A percentile compares a stretch with the other conserved stretches of the same genome.
These are phyloP conservation scores for Entomortierella beljakovae DNA, from an alignment of 192 early-diverging fungal species.

Conservation along the genomic window DNA sequence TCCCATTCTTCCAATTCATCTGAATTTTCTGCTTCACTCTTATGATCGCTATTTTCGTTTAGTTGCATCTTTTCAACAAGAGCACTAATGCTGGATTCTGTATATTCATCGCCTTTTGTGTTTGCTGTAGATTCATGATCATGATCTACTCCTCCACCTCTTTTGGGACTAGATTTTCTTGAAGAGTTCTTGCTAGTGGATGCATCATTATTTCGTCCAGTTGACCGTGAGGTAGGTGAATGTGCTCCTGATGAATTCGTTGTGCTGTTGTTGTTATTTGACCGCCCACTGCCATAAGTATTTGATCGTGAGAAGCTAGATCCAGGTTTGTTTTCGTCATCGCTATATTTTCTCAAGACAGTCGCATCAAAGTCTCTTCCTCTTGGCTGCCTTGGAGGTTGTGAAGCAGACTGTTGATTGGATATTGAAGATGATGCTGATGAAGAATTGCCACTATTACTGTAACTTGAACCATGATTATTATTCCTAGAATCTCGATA, in stretches of 20 bases:
- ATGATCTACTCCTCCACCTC: neutral
- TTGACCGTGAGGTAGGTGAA: neutral
- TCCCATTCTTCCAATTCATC: slow-evolving; percentile 52
- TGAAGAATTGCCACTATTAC: slow-evolving; percentile 9
- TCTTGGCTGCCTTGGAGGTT: slow-evolving; percentile 27
- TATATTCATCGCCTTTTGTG: neutral
- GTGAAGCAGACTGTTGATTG: slow-evolving; percentile 1
- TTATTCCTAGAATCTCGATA: slow-evolving; percentile 1
- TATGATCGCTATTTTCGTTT: neutral
- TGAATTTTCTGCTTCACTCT: slow-evolving; percentile 13
- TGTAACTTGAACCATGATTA: neutral
- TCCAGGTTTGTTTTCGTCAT: slow-evolving; percentile 33
- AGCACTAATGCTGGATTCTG: neutral
- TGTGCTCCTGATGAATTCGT: neutral
- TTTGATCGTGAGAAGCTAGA: slow-evolving; percentile 34
- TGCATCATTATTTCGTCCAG: neutral
- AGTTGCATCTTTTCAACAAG: slow-evolving; percentile 11
- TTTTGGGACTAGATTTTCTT: slow-evolving; percentile 2
- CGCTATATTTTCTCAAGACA: slow-evolving; percentile 48
- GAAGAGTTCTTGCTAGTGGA: slow-evolving; percentile 11
- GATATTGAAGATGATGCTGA: neutral
- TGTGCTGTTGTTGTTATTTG: slow-evolving; percentile 14
- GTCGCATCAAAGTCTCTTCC: slow-evolving; percentile 59
- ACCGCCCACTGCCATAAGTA: slow-evolving; percentile 22
- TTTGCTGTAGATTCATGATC: neutral